A percentile compares a stretch with the other conserved stretches of the same genome.
Conservation (phyloP, 768 basidiomycete genomes). For the Lepiota venenata region DNA sequence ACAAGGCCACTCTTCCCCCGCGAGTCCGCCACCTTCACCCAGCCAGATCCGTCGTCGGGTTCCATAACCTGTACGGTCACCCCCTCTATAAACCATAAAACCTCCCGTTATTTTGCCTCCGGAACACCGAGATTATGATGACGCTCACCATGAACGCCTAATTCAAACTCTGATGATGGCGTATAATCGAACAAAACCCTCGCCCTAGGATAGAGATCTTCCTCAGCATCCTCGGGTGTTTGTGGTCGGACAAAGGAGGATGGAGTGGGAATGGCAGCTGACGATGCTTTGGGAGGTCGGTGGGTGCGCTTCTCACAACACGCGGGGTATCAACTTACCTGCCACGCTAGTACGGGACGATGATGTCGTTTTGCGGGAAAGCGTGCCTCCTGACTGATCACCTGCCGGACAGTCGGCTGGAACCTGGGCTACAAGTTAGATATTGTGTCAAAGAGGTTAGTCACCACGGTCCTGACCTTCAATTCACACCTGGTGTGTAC, state of each 20-base stretch:
- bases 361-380: slow-evolving; percentile 16
- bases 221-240: slow-evolving; percentile 27
- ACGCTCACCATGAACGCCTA: slow-evolving; percentile 56
- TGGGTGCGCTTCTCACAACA: background rate
- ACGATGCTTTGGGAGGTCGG: slow-evolving; percentile 16
- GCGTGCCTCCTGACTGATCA: slow-evolving; percentile 24
- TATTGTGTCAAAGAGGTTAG: background rate
- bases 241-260: slow-evolving; percentile 52
- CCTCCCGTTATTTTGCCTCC: background rate
- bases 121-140: background rate
- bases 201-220: slow-evolving; percentile 49
- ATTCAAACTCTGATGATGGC: slow-evolving; percentile 75
- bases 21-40: slow-evolving; percentile 70
- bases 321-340: slow-evolving; percentile 17
- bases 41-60: slow-evolving; percentile 82
- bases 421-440: slow-evolving; percentile 40
- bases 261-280: slow-evolving; percentile 36
- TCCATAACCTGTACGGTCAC: slow-evolving; percentile 63
- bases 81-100: slow-evolving; percentile 46
- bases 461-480: slow-evolving; percentile 49
- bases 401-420: slow-evolving; percentile 61
- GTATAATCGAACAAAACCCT: slow-evolving; percentile 73
- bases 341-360: slow-evolving; percentile 21
- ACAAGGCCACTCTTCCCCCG: slow-evolving; percentile 68
- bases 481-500: slow-evolving; percentile 86